Evolutionary conservation across 139 green algal species (phyloP).

Genomic region (Marvania coccoides): DNA sequence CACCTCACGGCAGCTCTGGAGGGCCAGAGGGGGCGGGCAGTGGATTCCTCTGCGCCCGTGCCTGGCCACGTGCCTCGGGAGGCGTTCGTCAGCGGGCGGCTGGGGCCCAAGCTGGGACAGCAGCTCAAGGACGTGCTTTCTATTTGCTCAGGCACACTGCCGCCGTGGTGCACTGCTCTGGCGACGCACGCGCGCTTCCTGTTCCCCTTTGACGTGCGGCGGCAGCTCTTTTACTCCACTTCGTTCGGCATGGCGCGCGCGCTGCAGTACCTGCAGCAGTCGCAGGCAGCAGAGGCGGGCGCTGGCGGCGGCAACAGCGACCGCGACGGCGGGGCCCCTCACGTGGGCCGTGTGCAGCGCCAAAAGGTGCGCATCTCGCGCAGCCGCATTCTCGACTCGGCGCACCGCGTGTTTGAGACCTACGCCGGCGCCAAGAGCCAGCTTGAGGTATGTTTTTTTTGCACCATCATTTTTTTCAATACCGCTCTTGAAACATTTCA

Average conservation of each 20-base stretch:
- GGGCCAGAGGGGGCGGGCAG: neutral
- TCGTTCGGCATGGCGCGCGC: slow-evolving; percentile 79
- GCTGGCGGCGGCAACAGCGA: slow-evolving; percentile 10
- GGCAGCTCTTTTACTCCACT: slow-evolving; percentile 84
- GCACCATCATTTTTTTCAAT: no score
- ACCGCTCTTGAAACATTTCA: no score
- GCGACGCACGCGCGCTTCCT: slow-evolving; percentile 56
- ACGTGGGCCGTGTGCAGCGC: slow-evolving; percentile 74
- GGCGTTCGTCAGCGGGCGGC: slow-evolving; percentile 78
- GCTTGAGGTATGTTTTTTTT: slow-evolving; percentile 25
- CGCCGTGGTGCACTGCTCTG: slow-evolving; percentile 71
- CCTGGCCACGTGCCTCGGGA: slow-evolving; percentile 40
- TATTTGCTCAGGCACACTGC: slow-evolving; percentile 74
- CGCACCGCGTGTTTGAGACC: slow-evolving; percentile 62
- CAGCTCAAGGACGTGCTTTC: slow-evolving; percentile 86
- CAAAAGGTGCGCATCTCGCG: slow-evolving; percentile 84
- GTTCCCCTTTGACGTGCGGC: slow-evolving; percentile 84
- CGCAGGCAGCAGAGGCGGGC: slow-evolving; percentile 54
- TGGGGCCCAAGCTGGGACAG: slow-evolving; percentile 83
- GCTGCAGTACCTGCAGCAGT: slow-evolving; percentile 80
- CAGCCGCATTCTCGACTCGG: slow-evolving; percentile 77
- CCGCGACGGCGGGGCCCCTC: slow-evolving; percentile 50
- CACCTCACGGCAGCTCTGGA: slow-evolving; percentile 12
- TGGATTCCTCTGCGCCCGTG: neutral
- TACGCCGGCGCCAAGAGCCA: slow-evolving; percentile 5